These are phyloP conservation scores for Dillenia turbinata DNA, from an alignment of 164 flowering plant genomes.

Conservation along the genomic window DNA sequence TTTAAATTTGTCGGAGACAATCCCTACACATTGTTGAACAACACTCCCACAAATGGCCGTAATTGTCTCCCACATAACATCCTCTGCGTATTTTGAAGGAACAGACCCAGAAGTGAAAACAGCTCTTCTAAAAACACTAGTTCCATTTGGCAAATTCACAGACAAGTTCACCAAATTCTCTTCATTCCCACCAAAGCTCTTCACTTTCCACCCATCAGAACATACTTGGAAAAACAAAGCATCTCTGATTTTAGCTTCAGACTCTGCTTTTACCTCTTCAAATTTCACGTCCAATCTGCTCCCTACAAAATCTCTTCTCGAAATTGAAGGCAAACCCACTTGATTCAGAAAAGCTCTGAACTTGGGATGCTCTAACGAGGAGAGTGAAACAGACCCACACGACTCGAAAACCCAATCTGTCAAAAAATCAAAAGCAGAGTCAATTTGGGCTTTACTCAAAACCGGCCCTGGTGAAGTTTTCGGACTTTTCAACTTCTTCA, in stretches of 20 bases:
- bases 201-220: constrained; percentile 77
- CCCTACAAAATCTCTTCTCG: constrained; percentile 54
- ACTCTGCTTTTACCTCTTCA: constrained; percentile 60
- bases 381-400: constrained; percentile 77
- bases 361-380: constrained; percentile 87
- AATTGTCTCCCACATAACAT: constrained; percentile 70
- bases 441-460: constrained; percentile 62
- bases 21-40: constrained; percentile 69
- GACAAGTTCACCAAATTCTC: constrained; percentile 68
- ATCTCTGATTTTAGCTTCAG: constrained; percentile 74
- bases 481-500: constrained; percentile 88
- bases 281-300: constrained; percentile 59
- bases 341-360: constrained; percentile 75
- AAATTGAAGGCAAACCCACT: constrained; percentile 72
- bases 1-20: constrained; percentile 78
- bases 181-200: constrained; percentile 24
- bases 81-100: constrained; percentile 81
- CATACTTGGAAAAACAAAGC: constrained; percentile 90
- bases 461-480: constrained; percentile 76
- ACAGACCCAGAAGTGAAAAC: constrained; percentile 56
- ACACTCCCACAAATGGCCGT: constrained; percentile 51
- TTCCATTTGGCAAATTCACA: constrained; percentile 92
- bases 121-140: constrained; percentile 73
- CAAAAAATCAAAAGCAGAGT: constrained; percentile 56
- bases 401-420: constrained; percentile 96